phyloP scores from a whole-genome alignment of 495 filamentous ascomycete genomes.

The Choiromyces venosus region DNA sequence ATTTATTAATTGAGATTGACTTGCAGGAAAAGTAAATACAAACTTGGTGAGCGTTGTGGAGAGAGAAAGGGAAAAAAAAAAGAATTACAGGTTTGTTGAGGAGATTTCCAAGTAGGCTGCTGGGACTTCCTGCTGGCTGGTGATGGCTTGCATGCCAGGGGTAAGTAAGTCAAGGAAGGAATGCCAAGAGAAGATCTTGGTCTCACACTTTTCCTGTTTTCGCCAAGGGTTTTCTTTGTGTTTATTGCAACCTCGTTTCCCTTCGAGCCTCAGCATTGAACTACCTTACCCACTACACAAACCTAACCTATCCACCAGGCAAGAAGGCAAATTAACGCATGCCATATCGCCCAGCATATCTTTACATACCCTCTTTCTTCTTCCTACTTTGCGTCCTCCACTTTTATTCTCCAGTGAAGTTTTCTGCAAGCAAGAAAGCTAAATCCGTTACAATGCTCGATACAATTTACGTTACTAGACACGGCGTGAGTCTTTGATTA shows the following conservation, averaged over 20 bases:
- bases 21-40: neutral
- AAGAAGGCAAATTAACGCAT: neutral
- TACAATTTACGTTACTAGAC: slow-evolving; percentile 76
- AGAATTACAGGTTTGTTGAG: neutral
- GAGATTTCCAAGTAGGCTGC: neutral
- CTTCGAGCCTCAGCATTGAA: neutral
- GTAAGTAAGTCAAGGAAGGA: neutral
- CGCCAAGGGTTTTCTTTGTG: no score
- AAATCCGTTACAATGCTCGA: slow-evolving; percentile 49
- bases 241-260: neutral
- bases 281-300: neutral
- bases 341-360: neutral
- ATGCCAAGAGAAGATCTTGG: neutral
- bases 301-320: no score
- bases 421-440: neutral
- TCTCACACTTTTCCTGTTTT: no score
- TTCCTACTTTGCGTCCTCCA: neutral
- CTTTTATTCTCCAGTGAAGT: neutral
- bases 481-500: slow-evolving; percentile 61
- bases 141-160: neutral
- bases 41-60: neutral
- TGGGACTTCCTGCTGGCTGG: no score
- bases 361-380: neutral
- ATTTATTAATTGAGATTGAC: neutral
- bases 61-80: neutral